Evolutionary conservation across 805 yeast genomes (phyloP).

Genomic region (Teunomyces aglyptinius): DNA sequence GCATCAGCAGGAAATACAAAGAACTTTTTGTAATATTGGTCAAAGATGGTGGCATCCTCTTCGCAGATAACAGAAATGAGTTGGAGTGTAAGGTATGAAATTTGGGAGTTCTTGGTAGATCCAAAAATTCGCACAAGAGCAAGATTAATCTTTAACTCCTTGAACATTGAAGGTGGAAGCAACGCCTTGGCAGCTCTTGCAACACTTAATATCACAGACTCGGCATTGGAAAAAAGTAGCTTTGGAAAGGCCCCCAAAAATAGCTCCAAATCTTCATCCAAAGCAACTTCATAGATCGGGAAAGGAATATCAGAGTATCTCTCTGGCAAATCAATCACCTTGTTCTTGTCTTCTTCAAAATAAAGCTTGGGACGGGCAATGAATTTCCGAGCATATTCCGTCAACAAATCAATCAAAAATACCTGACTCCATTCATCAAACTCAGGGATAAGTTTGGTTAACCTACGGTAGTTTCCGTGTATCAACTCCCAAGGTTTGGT

Average conservation of each 20-base stretch:
- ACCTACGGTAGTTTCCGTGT: slow-evolving; percentile 67
- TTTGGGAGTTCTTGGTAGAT: slow-evolving; percentile 20
- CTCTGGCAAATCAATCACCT: slow-evolving; percentile 43
- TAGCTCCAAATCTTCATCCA: slow-evolving; percentile 56
- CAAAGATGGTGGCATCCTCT: slow-evolving; percentile 31
- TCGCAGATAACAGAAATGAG: slow-evolving; percentile 41
- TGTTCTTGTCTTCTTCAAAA: slow-evolving; percentile 27
- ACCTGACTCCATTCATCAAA: slow-evolving; percentile 77
- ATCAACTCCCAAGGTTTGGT: slow-evolving; percentile 56
- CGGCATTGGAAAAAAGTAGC: slow-evolving; percentile 52
- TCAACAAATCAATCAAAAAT: slow-evolving; percentile 56
- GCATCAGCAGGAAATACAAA: slow-evolving; percentile 57
- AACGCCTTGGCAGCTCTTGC: slow-evolving; percentile 56
- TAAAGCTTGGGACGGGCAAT: slow-evolving; percentile 52
- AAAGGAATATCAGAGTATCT: slow-evolving; percentile 23
- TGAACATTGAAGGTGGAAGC: slow-evolving; percentile 55
- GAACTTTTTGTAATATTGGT: slow-evolving; percentile 44
- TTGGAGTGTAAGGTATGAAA: slow-evolving; percentile 41
- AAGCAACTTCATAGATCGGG: slow-evolving; percentile 32
- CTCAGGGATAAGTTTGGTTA: slow-evolving; percentile 45
- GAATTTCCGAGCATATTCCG: slow-evolving; percentile 63
- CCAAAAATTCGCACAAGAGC: slow-evolving; percentile 47
- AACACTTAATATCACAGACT: slow-evolving; percentile 60
- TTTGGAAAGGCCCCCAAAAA: slow-evolving; percentile 49
- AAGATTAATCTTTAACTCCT: slow-evolving; percentile 47